Conservation (phyloP, 116 monocot genomes). For the Zostera marina region DNA sequence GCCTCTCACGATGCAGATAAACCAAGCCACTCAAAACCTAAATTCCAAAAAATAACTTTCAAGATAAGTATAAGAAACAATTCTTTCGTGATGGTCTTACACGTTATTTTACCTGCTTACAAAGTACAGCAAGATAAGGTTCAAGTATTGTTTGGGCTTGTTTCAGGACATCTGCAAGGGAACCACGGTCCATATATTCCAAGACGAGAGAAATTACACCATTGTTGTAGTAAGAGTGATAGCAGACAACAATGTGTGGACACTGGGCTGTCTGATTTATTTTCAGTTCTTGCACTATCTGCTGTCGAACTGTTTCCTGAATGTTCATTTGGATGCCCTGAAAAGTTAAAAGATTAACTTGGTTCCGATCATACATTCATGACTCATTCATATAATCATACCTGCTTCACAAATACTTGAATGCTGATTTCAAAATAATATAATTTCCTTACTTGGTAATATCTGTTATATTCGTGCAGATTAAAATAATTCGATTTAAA, state of each 20-base stretch:
- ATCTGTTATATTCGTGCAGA: no score
- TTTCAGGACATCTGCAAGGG: conserved; percentile 78
- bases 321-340: conserved; percentile 98
- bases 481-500: no score
- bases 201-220: conserved; percentile 90
- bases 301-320: conserved; percentile 79
- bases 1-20: conserved; percentile 85
- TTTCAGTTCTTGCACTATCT: conserved; percentile 95
- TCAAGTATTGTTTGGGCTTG: conserved; percentile 90
- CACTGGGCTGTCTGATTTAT: conserved; percentile 81
- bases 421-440: no score
- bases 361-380: no score
- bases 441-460: no score
- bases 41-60: conserved; percentile 2
- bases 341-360: neutral
- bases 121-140: conserved; percentile 91
- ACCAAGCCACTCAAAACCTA: conserved; percentile 82
- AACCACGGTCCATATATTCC: conserved; percentile 95
- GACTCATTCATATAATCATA: no score
- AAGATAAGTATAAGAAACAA: neutral
- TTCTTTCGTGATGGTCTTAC: neutral
- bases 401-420: no score
- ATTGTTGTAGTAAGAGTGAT: conserved; percentile 92
- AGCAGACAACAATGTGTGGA: conserved; percentile 73
- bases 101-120: conserved; percentile 51